phyloP scores from a whole-genome alignment of 257 asterid genomes.

The Echites panduratus region DNA sequence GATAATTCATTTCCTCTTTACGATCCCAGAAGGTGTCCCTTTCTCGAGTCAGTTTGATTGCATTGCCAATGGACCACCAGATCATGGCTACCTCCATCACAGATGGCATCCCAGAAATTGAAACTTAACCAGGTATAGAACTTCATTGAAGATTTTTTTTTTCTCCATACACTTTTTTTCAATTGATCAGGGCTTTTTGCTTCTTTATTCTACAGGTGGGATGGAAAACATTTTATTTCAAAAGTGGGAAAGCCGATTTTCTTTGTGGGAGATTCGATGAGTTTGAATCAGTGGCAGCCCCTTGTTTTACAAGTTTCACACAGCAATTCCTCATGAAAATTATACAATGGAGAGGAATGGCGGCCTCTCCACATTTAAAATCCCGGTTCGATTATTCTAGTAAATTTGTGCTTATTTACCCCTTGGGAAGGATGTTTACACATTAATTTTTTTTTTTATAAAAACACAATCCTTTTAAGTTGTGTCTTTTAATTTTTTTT shows the following conservation, averaged over 20 bases:
- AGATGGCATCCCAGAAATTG: constrained; percentile 28
- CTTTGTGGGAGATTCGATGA: constrained; percentile 34
- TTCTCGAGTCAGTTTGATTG: constrained; percentile 23
- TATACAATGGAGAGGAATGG: constrained; percentile 2
- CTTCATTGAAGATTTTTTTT: background rate
- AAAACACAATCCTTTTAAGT: too few relatives aligned
- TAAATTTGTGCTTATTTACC: background rate
- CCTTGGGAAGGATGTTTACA: too few relatives aligned
- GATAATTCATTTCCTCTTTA: constrained; percentile 28
- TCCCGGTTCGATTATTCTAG: constrained; percentile 11
- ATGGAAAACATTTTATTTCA: constrained; percentile 9
- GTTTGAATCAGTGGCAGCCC: constrained; percentile 31
- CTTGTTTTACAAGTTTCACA: constrained; percentile 30
- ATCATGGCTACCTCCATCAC: constrained; percentile 18
- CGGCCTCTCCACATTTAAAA: constrained; percentile 15
- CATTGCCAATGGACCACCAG: constrained; percentile 22
- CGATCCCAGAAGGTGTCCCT: constrained; percentile 21
- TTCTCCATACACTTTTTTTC: background rate
- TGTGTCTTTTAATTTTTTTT: too few relatives aligned
- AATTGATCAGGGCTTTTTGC: background rate
- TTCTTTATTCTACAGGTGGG: constrained; percentile 14
- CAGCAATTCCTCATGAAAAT: constrained; percentile 12
- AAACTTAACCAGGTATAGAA: constrained; percentile 22
- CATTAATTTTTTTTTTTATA: background rate
- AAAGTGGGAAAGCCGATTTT: constrained; percentile 20